Percentiles rank a stretch among this genome's conserved stretches.
phyloP scores from a whole-genome alignment of 2,329 filamentous ascomycete species.

The Penicillium sp. region DNA sequence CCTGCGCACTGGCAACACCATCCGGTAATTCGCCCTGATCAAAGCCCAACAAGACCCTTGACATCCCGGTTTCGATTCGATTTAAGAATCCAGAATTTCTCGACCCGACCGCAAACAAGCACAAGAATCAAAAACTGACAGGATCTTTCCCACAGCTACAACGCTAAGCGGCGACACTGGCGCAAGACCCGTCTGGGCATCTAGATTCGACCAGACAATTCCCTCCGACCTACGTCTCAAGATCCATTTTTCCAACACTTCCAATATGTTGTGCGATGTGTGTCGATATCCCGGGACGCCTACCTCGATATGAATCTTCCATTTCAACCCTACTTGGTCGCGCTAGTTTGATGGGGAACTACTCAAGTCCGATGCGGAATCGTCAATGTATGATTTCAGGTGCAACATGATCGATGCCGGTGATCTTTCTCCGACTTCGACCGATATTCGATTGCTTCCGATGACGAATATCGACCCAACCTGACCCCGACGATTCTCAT shows the following conservation, averaged over 20 bases:
- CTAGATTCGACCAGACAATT: slow-evolving; percentile 58
- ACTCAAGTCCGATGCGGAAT: slow-evolving; percentile 19
- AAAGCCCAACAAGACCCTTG: background rate
- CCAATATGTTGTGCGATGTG: slow-evolving; percentile 14
- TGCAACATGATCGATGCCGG: slow-evolving; percentile 8
- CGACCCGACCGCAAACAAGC: background rate
- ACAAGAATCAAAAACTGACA: slow-evolving; percentile 4
- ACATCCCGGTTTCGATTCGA: background rate
- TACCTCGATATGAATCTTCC: slow-evolving; percentile 14
- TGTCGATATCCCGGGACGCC: slow-evolving; percentile 18
- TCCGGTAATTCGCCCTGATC: slow-evolving; percentile 69
- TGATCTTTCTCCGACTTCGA: background rate
- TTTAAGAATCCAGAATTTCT: background rate
- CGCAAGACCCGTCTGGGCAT: slow-evolving; percentile 99
- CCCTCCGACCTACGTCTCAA: slow-evolving; percentile 41
- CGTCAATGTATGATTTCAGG: slow-evolving; percentile 1
- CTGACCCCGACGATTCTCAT: background rate
- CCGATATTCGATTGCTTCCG: background rate
- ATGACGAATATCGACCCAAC: slow-evolving; percentile 1
- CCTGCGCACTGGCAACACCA: slow-evolving; percentile 97
- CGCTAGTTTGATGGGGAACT: slow-evolving; percentile 25
- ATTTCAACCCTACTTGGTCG: slow-evolving; percentile 15
- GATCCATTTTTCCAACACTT: slow-evolving; percentile 17
- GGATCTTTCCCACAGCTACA: slow-evolving; percentile 69
- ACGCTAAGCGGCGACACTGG: slow-evolving; percentile 99